Conservation (phyloP, 371 early-diverging fungal species). For the Syncephalastrum sp. region DNA sequence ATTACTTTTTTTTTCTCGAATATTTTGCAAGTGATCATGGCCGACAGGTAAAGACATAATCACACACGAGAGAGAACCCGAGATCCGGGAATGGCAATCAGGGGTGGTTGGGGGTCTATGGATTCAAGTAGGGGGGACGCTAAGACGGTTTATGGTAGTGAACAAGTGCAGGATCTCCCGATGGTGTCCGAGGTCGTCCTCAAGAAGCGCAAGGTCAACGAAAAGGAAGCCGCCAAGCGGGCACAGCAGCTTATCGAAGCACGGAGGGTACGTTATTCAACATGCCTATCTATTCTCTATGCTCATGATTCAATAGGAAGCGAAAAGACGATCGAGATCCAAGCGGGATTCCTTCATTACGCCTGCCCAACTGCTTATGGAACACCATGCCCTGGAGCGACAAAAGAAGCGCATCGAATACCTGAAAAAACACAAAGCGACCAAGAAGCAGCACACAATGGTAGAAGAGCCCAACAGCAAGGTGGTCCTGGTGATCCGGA, state of each 20-base stretch:
- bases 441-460: conserved; percentile 69
- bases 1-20: too few relatives aligned
- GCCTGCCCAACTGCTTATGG: too few relatives aligned
- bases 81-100: too few relatives aligned
- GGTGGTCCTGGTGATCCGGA: conserved; percentile 94
- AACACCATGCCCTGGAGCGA: too few relatives aligned
- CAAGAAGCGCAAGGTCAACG: conserved; percentile 93
- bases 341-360: conserved; percentile 73
- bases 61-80: too few relatives aligned
- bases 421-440: conserved; percentile 42
- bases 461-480: conserved; percentile 89
- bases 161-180: too few relatives aligned
- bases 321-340: conserved; percentile 64
- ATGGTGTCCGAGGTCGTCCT: conserved; percentile 88
- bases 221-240: conserved; percentile 80
- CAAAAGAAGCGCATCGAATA: too few relatives aligned
- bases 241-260: conserved; percentile 53
- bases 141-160: too few relatives aligned
- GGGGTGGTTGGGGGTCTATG: too few relatives aligned
- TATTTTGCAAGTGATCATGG: too few relatives aligned
- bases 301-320: not conserved
- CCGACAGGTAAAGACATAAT: not conserved
- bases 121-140: too few relatives aligned
- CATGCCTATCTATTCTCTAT: not conserved
- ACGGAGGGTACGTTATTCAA: conserved; percentile 55